Evolutionary conservation across 768 basidiomycete genomes (phyloP), one percentile per base, ranked within the genome.

Genomic region (Pleurotus tuber-regium): DNA sequence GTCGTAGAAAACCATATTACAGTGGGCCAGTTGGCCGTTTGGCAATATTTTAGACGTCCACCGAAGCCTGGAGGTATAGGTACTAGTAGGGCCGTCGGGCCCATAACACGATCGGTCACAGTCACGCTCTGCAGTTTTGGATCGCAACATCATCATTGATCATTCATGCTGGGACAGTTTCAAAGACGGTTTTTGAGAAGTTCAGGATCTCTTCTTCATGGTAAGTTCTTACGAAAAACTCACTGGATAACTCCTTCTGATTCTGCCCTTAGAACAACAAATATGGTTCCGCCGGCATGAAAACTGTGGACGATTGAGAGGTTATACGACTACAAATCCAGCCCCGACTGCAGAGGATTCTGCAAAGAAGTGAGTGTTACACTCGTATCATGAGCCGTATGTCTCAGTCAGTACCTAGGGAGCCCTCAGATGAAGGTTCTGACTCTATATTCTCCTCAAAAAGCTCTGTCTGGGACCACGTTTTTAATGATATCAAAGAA

Each of bases 391-490:
- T n/a, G 14, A 29, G 6, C 2, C 12, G 9, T 10, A 14, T 11
- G 35, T 9, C 18, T 14, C 18, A 21, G 11, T 31, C 2, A 19
- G 16, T 12, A 33, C n/a, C 18, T 19, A 19, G 10, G 14, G 10
- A 33, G 9, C 4, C 28, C 31, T 18, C 31, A n/a, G 46, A 19
- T 29, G 2, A 18, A 24, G 16, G 30, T n/a, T 18, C 58, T 24
- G 60, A 66, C 33, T 71, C 66, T 4, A 69, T 71, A 12, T 74
- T 74, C 53, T 63, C 68, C 1, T 33, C 65, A 0, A 53, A 60
- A 0, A 65, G 62, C 48, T 69, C 75, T 21, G 69, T 75, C 8
- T 82, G 80, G 81, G 79, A 79, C 46, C 72, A 77, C 43, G 72
- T 84, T 19, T 82, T 85, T 55, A 66, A 70, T 12, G 70, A 76